A percentile compares a stretch with the other conserved stretches of the same genome.
Evolutionary conservation across 75 land plant species (phyloP).

Genomic region (Larix kaempferi): DNA sequence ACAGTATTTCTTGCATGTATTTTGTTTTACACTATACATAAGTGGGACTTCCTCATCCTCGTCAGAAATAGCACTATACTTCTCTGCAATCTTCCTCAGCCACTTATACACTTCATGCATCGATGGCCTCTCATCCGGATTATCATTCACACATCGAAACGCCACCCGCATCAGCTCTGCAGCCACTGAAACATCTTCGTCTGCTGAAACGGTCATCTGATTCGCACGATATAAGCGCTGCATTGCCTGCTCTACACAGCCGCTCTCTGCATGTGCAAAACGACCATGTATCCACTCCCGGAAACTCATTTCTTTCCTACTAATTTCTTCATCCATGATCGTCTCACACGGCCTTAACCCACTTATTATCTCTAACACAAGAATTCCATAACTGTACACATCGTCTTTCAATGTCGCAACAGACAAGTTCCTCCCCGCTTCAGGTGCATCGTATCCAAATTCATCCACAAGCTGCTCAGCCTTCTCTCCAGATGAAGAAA

Average conservation of each 20-base stretch:
- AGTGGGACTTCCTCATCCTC: slow-evolving; percentile 36
- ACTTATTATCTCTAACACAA: slow-evolving; percentile 81
- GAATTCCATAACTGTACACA: slow-evolving; percentile 88
- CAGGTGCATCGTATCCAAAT: slow-evolving; percentile 78
- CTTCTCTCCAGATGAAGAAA: slow-evolving; percentile 67
- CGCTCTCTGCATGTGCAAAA: slow-evolving; percentile 6
- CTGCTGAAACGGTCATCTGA: slow-evolving; percentile 41
- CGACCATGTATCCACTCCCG: neutral
- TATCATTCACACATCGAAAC: slow-evolving; percentile 52
- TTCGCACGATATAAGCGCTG: slow-evolving; percentile 73
- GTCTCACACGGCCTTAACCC: slow-evolving; percentile 73
- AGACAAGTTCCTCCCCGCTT: slow-evolving; percentile 89
- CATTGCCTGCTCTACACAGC: slow-evolving; percentile 28
- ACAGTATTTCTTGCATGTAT: too few species aligned
- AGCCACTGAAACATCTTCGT: slow-evolving; percentile 74
- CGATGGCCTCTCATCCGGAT: slow-evolving; percentile 76
- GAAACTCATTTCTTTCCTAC: slow-evolving; percentile 60
- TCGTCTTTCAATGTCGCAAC: slow-evolving; percentile 89
- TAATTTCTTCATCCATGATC: slow-evolving; percentile 70
- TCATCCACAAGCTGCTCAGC: slow-evolving; percentile 81
- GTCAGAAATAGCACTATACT: slow-evolving; percentile 39
- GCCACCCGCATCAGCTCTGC: slow-evolving; percentile 65
- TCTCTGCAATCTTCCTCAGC: slow-evolving; percentile 71
- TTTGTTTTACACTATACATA: too few species aligned
- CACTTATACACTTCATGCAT: slow-evolving; percentile 86